These are phyloP conservation scores for Raphanus sativus DNA, from an alignment of 345 rosid species.

Conservation along the genomic window DNA sequence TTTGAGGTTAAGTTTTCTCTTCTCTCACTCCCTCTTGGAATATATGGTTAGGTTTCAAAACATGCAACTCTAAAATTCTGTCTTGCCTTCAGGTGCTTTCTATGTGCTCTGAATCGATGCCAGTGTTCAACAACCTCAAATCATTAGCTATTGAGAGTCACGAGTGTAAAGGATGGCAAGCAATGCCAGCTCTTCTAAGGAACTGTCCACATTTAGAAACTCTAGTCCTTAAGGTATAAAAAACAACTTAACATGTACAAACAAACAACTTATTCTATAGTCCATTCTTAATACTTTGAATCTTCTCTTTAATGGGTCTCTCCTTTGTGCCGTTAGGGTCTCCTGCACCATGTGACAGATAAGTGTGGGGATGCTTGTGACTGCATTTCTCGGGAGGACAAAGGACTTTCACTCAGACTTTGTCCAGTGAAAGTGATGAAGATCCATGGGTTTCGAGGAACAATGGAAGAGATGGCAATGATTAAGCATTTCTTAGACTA, in stretches of 20 bases:
- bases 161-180: neutral
- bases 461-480: neutral
- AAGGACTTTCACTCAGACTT: neutral
- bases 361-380: neutral
- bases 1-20: neutral
- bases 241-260: no score
- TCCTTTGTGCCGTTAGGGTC: conserved; percentile 3
- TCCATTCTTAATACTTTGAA: no score
- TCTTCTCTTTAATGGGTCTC: neutral
- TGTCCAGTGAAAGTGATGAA: neutral
- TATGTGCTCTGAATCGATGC: neutral
- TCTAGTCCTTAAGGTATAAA: neutral
- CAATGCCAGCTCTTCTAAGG: neutral
- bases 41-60: no score
- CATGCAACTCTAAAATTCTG: no score
- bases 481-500: neutral
- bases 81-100: conserved; percentile 10
- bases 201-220: neutral
- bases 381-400: neutral
- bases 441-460: neutral
- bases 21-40: neutral
- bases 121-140: conserved; percentile 25
- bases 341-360: neutral
- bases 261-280: no score
- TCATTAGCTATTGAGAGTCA: neutral